Conservation (phyloP, 805 yeast genomes). For the Cyberlindnera samutprakarnensis region DNA sequence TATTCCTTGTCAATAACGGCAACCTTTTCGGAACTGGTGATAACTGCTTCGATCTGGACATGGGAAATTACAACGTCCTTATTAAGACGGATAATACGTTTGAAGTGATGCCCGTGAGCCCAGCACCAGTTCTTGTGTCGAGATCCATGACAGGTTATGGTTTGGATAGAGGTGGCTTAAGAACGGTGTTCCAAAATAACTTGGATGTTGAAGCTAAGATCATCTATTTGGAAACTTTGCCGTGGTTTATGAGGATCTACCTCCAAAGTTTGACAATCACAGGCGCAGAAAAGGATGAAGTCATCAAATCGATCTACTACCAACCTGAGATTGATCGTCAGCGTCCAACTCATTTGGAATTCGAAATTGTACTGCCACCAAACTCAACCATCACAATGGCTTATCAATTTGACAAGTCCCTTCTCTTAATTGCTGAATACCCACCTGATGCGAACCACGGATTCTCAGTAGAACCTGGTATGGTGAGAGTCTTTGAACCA, state of each 20-base stretch:
- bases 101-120: conserved; percentile 28
- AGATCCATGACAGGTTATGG: conserved; percentile 89
- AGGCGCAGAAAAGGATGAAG: conserved; percentile 24
- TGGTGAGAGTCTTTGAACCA: conserved; percentile 48
- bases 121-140: conserved; percentile 66
- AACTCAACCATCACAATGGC: conserved; percentile 50
- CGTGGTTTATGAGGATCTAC: conserved; percentile 88
- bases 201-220: conserved; percentile 39
- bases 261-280: conserved; percentile 51
- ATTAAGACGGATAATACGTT: conserved; percentile 38
- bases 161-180: conserved; percentile 84
- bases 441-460: conserved; percentile 99
- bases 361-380: conserved; percentile 58
- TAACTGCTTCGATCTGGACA: conserved; percentile 30
- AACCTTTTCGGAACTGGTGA: conserved; percentile 24
- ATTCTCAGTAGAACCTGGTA: conserved; percentile 89
- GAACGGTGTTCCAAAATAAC: conserved; percentile 72
- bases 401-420: conserved; percentile 80
- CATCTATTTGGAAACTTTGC: conserved; percentile 71
- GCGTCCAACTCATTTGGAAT: conserved; percentile 79
- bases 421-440: conserved; percentile 79
- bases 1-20: conserved; percentile 25
- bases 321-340: conserved; percentile 73
- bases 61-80: conserved; percentile 22
- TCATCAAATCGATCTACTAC: conserved; percentile 50